phyloP scores from a whole-genome alignment of 768 basidiomycete species.

The Boletus tomentosulus region DNA sequence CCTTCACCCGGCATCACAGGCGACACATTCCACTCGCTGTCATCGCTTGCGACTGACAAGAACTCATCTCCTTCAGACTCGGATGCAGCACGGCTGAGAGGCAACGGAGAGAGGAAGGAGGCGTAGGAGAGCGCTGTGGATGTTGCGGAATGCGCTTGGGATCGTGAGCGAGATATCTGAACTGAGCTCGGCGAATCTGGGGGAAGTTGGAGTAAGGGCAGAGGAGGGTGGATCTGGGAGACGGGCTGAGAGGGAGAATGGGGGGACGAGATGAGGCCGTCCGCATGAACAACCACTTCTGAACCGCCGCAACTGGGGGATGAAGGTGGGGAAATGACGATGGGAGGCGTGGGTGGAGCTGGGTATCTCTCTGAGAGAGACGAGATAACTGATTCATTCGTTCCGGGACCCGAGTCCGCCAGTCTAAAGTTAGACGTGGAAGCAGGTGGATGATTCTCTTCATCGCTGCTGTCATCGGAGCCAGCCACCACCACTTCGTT shows the following conservation, averaged over 20 bases:
- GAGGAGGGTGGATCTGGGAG: neutral
- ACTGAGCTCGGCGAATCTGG: neutral
- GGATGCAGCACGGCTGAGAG: conserved; percentile 14
- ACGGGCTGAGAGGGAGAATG: neutral
- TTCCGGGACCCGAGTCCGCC: neutral
- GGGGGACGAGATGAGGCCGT: neutral
- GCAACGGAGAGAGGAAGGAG: conserved; percentile 25
- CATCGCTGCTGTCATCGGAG: conserved; percentile 1
- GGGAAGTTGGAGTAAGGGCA: conserved; percentile 16
- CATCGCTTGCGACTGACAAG: conserved; percentile 19
- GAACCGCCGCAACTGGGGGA: conserved; percentile 18
- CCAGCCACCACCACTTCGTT: conserved; percentile 6
- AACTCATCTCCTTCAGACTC: conserved; percentile 26
- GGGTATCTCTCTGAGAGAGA: conserved; percentile 32
- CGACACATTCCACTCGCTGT: conserved; percentile 12
- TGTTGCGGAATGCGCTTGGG: neutral
- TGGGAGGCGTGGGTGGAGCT: conserved; percentile 24
- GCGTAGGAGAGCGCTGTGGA: conserved; percentile 20
- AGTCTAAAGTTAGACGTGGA: conserved; percentile 1
- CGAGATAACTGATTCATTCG: conserved; percentile 11
- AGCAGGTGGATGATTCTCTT: neutral
- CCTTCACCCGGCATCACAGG: neutral
- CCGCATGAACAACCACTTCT: conserved; percentile 9
- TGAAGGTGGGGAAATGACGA: conserved; percentile 25
- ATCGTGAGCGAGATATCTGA: conserved; percentile 4